Evolutionary conservation across 2,329 filamentous ascomycete species (phyloP), one percentile per base, ranked within the genome.

Genomic region (Sporothrix protearum): DNA sequence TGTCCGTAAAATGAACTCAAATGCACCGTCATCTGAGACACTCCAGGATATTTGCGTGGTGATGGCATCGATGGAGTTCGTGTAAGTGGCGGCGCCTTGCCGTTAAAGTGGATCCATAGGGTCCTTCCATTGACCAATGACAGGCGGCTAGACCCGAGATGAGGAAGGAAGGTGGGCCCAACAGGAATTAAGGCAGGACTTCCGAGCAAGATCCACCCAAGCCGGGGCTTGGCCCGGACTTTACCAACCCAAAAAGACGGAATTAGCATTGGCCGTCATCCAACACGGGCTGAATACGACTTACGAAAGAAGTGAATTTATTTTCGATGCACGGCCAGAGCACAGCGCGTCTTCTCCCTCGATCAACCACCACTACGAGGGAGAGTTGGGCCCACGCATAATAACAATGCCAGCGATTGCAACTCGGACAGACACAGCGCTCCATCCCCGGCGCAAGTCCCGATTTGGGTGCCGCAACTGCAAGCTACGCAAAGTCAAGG

Each of bases 401-500:
- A n/a, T 10, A 9, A 8, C 36, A 8, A 64, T 64, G 59, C 7
- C 59, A 14, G 19, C 39, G 0, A 22, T 64, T 14, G 61, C 61
- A 25, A 28, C n/a, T 28, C 61, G 39, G 39, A 12, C 61, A n/a
- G 39, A 64, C 47, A 33, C 61, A 25, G 16, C 33, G 36, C 8
- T 49, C 10, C 36, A 19, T 4, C 5, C 6, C 19, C 36, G 64
- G 19, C 69, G 66, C 19, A 71, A 69, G 33, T 73, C 72, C 3
- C 69, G 64, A 8, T 73, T 25, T 33, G 84, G 84, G 45, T 86
- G 84, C 69, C 81, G 82, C 12, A 86, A 85, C 74, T 86, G 84
- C 77, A 85, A 85, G 76, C 80, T 85, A 4, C 75, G 84, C 72
- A 84, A 84, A 74, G 73, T 86, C 70, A 86, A 85, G 79, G 84